phyloP scores from a whole-genome alignment of 225 moss, liverwort and hornwort genomes.

The Marchantia polymorpha region DNA sequence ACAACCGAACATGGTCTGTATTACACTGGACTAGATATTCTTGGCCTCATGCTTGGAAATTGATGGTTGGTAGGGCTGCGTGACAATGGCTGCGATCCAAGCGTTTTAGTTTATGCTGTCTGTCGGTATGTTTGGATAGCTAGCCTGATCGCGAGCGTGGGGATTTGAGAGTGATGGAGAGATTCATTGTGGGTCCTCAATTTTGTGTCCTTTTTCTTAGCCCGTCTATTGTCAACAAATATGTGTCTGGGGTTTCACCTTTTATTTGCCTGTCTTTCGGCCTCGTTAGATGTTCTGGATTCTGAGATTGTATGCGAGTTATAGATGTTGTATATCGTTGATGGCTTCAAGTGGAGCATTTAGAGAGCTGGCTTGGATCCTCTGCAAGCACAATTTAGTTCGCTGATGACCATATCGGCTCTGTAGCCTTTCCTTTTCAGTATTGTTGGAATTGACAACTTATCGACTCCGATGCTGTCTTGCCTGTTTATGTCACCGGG shows the following conservation, averaged over 20 bases:
- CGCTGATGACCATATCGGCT: neutral
- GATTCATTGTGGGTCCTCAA: neutral
- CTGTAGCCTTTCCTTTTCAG: neutral
- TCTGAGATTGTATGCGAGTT: neutral
- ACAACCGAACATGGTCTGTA: neutral
- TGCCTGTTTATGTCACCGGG: neutral
- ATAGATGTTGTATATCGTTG: neutral
- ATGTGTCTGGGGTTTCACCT: neutral
- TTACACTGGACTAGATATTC: neutral
- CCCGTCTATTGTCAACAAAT: neutral
- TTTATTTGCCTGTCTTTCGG: neutral
- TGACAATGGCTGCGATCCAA: neutral
- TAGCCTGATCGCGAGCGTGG: neutral
- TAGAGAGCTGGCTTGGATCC: neutral
- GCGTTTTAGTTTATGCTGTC: neutral
- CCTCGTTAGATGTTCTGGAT: neutral
- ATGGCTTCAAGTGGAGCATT: neutral
- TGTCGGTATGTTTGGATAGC: neutral
- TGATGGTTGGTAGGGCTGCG: neutral
- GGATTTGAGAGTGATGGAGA: neutral
- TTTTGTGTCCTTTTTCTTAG: neutral
- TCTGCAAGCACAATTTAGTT: neutral
- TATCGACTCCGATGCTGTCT: neutral
- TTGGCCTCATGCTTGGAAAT: neutral
- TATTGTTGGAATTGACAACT: neutral